Evolutionary conservation across 768 basidiomycete species (phyloP).

Genomic region (Sporobolomyces pararoseus): DNA sequence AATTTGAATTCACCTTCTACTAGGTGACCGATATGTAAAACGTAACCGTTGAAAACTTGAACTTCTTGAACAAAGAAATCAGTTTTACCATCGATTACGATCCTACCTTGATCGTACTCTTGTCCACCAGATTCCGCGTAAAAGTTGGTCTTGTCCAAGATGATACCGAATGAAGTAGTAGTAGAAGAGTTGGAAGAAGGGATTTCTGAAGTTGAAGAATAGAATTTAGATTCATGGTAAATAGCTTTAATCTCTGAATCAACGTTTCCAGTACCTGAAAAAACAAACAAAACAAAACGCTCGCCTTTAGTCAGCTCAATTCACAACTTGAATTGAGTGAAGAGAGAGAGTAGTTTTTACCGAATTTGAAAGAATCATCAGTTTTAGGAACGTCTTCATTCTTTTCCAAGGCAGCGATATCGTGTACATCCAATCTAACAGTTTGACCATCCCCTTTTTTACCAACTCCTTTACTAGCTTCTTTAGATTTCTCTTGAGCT

Average conservation of each 20-base stretch:
- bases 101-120: constrained; percentile 91
- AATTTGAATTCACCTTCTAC: constrained; percentile 80
- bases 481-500: constrained; percentile 81
- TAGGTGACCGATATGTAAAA: constrained; percentile 82
- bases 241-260: constrained; percentile 73
- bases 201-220: constrained; percentile 50
- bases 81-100: constrained; percentile 82
- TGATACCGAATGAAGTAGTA: constrained; percentile 65
- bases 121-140: constrained; percentile 98
- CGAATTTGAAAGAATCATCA: constrained; percentile 84
- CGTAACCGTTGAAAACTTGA: constrained; percentile 91
- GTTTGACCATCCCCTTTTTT: constrained; percentile 65
- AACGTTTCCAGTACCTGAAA: constrained; percentile 69
- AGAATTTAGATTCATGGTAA: constrained; percentile 74
- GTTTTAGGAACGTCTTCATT: constrained; percentile 77
- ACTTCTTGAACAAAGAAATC: constrained; percentile 93
- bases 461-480: constrained; percentile 78
- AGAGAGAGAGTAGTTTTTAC: no score
- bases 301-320: no score
- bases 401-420: constrained; percentile 78
- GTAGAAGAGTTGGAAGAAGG: constrained; percentile 38
- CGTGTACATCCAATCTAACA: constrained; percentile 92
- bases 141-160: constrained; percentile 90
- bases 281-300: no score
- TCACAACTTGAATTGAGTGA: no score